Conservation (phyloP, 768 basidiomycete genomes). For the Vararia minispora region DNA sequence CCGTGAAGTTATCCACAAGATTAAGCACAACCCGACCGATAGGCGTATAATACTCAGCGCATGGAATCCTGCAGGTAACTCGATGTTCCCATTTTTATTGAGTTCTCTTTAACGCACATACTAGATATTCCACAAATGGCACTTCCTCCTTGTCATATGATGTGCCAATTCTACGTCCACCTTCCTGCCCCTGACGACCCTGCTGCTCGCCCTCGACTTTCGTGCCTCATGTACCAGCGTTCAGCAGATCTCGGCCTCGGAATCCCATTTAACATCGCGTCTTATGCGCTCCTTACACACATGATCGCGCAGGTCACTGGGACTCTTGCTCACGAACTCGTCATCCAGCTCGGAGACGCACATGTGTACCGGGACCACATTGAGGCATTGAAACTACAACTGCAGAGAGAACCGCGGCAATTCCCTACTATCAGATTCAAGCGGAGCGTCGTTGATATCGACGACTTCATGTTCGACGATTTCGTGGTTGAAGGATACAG, state of each 20-base stretch:
- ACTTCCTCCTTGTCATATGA: constrained; percentile 95
- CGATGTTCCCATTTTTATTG: not conserved
- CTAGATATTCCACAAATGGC: constrained; percentile 92
- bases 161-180: constrained; percentile 98
- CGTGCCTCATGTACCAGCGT: constrained; percentile 95
- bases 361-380: constrained; percentile 94
- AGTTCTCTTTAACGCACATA: not conserved
- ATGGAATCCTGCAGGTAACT: constrained; percentile 91
- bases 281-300: constrained; percentile 93
- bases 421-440: constrained; percentile 79
- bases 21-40: constrained; percentile 88
- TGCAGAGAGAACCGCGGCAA: constrained; percentile 61
- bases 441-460: constrained; percentile 58
- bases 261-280: constrained; percentile 98
- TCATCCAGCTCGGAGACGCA: constrained; percentile 95
- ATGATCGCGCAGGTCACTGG: constrained; percentile 93
- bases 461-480: constrained; percentile 73
- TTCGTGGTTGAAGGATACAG: constrained; percentile 82
- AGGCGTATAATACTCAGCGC: constrained; percentile 89
- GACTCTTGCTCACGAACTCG: constrained; percentile 78
- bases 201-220: constrained; percentile 53
- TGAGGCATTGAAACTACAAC: constrained; percentile 73
- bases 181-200: constrained; percentile 49
- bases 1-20: constrained; percentile 79
- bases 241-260: constrained; percentile 96